A percentile compares a stretch with the other conserved stretches of the same genome.
Evolutionary conservation across 2,329 filamentous ascomycete species (phyloP).

Genomic region (Phoma sp.): DNA sequence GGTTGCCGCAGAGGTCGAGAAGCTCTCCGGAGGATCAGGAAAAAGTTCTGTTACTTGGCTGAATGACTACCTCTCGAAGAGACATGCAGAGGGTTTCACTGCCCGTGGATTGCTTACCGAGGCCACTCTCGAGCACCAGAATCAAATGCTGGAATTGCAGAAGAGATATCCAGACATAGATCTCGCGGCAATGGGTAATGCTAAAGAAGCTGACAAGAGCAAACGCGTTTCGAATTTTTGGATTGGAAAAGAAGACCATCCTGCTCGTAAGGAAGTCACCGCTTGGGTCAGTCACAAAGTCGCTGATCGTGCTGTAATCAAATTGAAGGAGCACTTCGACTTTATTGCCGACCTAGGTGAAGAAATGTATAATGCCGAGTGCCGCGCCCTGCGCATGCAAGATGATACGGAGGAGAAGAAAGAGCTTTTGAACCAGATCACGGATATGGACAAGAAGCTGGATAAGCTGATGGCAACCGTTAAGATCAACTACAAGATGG

Average conservation of each 20-base stretch:
- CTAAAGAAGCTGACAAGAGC: background rate
- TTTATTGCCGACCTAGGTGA: constrained; percentile 32
- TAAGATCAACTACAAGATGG: constrained; percentile 6
- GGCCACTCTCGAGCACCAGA: constrained; percentile 13
- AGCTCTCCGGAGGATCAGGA: constrained; percentile 27
- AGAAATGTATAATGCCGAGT: constrained; percentile 37
- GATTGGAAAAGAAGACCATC: constrained; percentile 11
- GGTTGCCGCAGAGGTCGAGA: constrained; percentile 34
- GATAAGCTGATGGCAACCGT: constrained; percentile 2
- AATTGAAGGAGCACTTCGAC: constrained; percentile 21
- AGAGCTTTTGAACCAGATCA: constrained; percentile 40
- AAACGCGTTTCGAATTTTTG: background rate
- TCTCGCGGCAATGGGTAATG: constrained; percentile 4
- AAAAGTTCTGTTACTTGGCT: constrained; percentile 15
- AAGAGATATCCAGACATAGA: constrained; percentile 23
- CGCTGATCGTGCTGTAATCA: background rate
- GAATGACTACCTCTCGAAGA: constrained; percentile 28
- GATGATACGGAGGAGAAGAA: constrained; percentile 31
- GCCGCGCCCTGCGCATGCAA: constrained; percentile 26
- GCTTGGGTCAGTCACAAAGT: constrained; percentile 6
- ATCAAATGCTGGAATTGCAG: constrained; percentile 12
- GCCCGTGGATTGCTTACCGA: constrained; percentile 25
- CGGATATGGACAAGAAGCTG: constrained; percentile 41
- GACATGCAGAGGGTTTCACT: constrained; percentile 28
- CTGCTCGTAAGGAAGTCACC: constrained; percentile 9